Percentiles rank a stretch among this genome's conserved stretches.
Conservation (phyloP, 78 protist species). For the Dictyostelium brefeldianum region DNA sequence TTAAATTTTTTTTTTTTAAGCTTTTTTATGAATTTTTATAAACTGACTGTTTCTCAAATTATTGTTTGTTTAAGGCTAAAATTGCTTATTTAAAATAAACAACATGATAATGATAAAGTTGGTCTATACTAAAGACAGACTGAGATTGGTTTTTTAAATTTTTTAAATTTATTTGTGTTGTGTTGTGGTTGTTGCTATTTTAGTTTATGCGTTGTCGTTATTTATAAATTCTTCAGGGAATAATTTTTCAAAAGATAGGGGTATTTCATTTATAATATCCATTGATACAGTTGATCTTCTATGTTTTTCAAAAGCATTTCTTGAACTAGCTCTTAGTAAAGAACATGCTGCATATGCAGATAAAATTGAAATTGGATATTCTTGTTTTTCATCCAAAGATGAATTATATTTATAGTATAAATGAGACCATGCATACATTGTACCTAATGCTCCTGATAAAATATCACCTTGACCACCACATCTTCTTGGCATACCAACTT, state of each 20-base stretch:
- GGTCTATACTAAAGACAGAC: no score
- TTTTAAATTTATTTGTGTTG: no score
- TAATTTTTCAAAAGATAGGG: constrained; percentile 13
- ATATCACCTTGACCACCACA: constrained; percentile 89
- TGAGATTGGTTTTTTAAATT: neutral
- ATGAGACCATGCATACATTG: constrained; percentile 77
- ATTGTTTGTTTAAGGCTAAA: no score
- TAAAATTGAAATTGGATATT: constrained; percentile 10
- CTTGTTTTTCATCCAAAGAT: neutral
- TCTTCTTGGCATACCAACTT: constrained; percentile 85
- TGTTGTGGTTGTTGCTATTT: no score
- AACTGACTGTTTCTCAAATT: no score
- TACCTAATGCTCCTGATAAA: constrained; percentile 75
- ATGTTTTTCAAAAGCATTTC: constrained; percentile 20
- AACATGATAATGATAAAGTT: no score
- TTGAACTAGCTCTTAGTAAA: constrained; percentile 17
- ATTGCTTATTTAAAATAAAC: neutral
- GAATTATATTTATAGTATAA: constrained; percentile 31
- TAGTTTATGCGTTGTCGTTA: neutral
- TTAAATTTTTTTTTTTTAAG: no score
- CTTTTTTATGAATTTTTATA: neutral
- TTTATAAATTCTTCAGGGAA: constrained; percentile 10
- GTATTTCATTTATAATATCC: constrained; percentile 47
- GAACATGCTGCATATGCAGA: constrained; percentile 63
- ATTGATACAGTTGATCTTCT: constrained; percentile 57